phyloP scores from a whole-genome alignment of 1,139 yeast genomes.

The Nakaseomyces kungkrabaensis region DNA sequence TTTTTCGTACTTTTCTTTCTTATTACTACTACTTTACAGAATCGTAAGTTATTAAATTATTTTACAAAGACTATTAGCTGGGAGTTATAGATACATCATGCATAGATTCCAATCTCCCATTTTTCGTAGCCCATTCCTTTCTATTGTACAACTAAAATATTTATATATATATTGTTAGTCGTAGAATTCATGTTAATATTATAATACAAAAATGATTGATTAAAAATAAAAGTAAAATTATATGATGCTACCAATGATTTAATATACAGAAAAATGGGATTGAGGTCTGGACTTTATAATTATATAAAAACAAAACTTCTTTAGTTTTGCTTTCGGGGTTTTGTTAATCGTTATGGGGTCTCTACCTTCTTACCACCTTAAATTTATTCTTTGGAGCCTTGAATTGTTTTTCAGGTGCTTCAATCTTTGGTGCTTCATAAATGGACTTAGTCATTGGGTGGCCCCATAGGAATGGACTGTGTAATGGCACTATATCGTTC shows the following conservation, averaged over 20 bases:
- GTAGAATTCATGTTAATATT: too few relatives aligned
- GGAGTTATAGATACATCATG: too few relatives aligned
- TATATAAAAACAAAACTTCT: not conserved
- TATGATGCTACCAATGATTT: not conserved
- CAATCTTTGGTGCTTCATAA: constrained; percentile 47
- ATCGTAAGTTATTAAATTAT: too few relatives aligned
- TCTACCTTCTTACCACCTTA: constrained; percentile 31
- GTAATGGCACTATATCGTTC: constrained; percentile 80
- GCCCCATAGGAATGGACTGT: constrained; percentile 67
- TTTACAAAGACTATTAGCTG: too few relatives aligned
- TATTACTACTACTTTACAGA: too few relatives aligned
- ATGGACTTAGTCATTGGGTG: constrained; percentile 74
- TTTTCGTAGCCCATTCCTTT: too few relatives aligned
- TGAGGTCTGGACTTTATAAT: not conserved
- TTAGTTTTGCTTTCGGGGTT: not conserved
- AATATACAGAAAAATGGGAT: not conserved
- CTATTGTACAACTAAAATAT: too few relatives aligned
- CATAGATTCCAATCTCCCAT: too few relatives aligned
- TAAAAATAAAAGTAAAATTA: not conserved
- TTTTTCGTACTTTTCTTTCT: too few relatives aligned
- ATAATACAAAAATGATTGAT: not conserved
- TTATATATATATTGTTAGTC: too few relatives aligned
- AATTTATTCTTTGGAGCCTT: constrained; percentile 37
- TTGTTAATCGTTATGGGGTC: too few relatives aligned
- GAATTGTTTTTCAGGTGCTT: constrained; percentile 29